A percentile compares a stretch with the other conserved stretches of the same genome.
Evolutionary conservation across 371 early-diverging fungal species (phyloP).

Genomic region (Dichotomocladium elegans): DNA sequence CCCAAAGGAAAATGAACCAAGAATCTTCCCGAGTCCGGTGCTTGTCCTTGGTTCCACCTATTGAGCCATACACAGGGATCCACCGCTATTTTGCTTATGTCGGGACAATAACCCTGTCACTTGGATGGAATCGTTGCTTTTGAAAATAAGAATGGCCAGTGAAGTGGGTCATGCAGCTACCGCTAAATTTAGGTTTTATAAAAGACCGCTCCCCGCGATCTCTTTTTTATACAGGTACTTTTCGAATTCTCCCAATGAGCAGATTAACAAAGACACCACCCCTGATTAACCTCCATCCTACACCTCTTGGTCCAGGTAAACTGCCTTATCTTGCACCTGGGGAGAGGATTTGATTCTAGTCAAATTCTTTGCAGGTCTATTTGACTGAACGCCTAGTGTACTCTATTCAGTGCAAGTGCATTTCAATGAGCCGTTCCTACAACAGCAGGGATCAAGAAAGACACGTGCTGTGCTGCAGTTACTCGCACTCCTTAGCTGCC

Average conservation of each 20-base stretch:
- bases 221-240: neutral
- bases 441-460: constrained; percentile 11
- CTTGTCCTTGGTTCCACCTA: neutral
- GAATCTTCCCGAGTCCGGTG: neutral
- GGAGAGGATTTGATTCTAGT: too few relatives aligned
- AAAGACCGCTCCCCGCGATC: neutral
- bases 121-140: neutral
- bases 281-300: constrained; percentile 9
- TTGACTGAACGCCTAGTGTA: neutral
- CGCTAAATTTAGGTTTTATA: neutral
- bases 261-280: constrained; percentile 16
- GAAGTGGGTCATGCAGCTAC: neutral
- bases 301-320: constrained; percentile 7
- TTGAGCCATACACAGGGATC: too few relatives aligned
- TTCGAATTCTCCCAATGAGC: constrained; percentile 9
- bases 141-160: neutral
- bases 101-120: too few relatives aligned
- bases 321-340: neutral
- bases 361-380: neutral
- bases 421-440: constrained; percentile 16
- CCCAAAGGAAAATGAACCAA: neutral
- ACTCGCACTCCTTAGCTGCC: constrained; percentile 7
- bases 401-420: constrained; percentile 9
- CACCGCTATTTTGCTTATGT: too few relatives aligned
- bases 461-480: constrained; percentile 11